Base-by-base conservation (phyloP, 768 basidiomycete genomes). In the Boletus fagicola region DNA sequence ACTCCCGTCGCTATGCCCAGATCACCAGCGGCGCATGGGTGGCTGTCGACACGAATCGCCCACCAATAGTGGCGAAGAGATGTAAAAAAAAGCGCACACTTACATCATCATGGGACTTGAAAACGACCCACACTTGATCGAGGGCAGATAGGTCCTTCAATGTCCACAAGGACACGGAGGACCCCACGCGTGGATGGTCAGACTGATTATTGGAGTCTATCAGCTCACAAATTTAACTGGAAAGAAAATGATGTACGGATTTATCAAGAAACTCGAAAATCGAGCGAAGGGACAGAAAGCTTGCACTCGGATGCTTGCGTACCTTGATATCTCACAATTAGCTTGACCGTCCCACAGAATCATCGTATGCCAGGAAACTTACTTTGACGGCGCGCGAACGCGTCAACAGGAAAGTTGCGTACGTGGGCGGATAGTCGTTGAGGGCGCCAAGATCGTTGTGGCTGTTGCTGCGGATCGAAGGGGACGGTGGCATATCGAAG, bases 31-130 rank as follows among this genome's bases (percentile, higher is more conserved):
- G 28, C 54, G 51, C 55, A 43, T 57, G 53, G 63, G 48, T 1
- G 38, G 35, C 30, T 38, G 33, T 18, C 30, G 49, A 56, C 39
- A 35, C 46, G 38, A 42, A 49, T 50, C 24, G 22, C 36, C 26
- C 13, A n/a, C 53, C 10, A 20, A 33, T 22, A 49, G n/a, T 49
- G 45, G n/a, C 15, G 26, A 11, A 22, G 16, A n/a, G 26, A 40
- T n/a, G n/a, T n/a, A n/a, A 1, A 18, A 18, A 20, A 10, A 26
- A 22, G 9, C 26, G 7, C 4, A 53, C 54, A 70, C 85, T 65
- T 58, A 87, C 85, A 76, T 87, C 83, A 65, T 81, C 79, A 60
- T 87, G 86, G 0, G 80, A 78, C 58, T 69, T 69, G 70, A 85
- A 86, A 10, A 86, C 79, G 1, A 80, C 78, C 83, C 82, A 87